phyloP scores from a whole-genome alignment of 805 yeast species.

The Candida loeiensis region DNA sequence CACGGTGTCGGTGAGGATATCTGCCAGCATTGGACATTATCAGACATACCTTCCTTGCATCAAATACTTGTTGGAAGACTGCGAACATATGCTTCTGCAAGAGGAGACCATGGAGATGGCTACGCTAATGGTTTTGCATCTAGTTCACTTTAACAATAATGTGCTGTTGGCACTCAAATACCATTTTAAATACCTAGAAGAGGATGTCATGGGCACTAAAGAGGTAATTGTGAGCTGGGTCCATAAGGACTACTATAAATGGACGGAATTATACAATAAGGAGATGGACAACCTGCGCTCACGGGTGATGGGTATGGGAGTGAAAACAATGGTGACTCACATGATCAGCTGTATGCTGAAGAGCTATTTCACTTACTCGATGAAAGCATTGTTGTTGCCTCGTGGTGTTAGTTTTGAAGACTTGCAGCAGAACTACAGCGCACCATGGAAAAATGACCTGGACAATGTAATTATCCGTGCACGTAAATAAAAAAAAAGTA shows the following conservation, averaged over 20 bases:
- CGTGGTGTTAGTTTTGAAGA: slow-evolving; percentile 17
- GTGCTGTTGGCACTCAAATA: slow-evolving; percentile 28
- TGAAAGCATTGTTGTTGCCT: slow-evolving; percentile 27
- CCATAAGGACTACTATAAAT: slow-evolving; percentile 26
- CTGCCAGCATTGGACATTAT: slow-evolving; percentile 45
- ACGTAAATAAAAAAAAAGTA: slow-evolving; percentile 11
- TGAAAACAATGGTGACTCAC: slow-evolving; percentile 23
- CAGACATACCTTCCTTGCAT: slow-evolving; percentile 55
- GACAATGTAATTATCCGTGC: slow-evolving; percentile 18
- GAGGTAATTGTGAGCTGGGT: slow-evolving; percentile 24
- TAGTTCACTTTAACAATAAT: slow-evolving; percentile 37
- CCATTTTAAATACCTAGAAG: slow-evolving; percentile 24
- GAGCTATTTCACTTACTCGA: slow-evolving; percentile 38
- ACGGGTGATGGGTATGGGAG: slow-evolving; percentile 44
- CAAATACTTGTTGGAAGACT: slow-evolving; percentile 34
- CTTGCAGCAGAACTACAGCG: slow-evolving; percentile 19
- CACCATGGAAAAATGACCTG: slow-evolving; percentile 31
- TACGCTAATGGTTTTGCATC: slow-evolving; percentile 43
- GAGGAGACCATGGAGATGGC: slow-evolving; percentile 40
- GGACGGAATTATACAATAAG: slow-evolving; percentile 28
- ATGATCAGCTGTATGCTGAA: slow-evolving; percentile 29
- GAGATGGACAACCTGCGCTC: slow-evolving; percentile 31
- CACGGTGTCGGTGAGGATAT: slow-evolving; percentile 44
- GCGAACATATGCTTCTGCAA: slow-evolving; percentile 14
- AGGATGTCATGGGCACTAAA: slow-evolving; percentile 7